Evolutionary conservation across 345 rosid genomes (phyloP), one percentile per base, ranked within the genome.

Genomic region (Eucalyptus pauciflora): DNA sequence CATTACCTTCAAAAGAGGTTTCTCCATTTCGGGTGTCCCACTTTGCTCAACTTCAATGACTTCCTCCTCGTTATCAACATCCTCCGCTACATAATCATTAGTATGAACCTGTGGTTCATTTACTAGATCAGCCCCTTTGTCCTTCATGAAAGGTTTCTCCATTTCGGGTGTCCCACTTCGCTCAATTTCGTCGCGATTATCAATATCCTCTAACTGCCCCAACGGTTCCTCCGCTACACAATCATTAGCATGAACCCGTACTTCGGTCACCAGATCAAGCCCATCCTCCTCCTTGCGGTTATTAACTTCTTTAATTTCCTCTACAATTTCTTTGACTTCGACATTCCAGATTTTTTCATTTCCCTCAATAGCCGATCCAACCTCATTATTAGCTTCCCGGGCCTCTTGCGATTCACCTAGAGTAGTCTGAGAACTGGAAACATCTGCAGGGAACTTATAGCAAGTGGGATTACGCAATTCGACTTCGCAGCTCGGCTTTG

Each of bases 1-100:
- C 48, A 29, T 14, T 88, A 90, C 91, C 91, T 88, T 85, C 79
- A 51, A 33, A 13, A 67, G 88, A 86, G 89, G 89, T 86, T 90
- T 90, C 88, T 69, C 88, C 88, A 88, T 88, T 69, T 88, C 86
- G 2, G 89, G 86, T 51, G 56, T 69, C 48, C 89, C 79, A 37
- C 87, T 58, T 41, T 43, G 83, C 79, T 87, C 91, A n/a, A 46
- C 29, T 80, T 89, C 89, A 31, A 31, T 86, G 67, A 56, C 50
- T 45, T 69, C 89, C 22, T 89, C 31, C 2, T 17, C 6, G 31
- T 87, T 43, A 51, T 49, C 33, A n/a, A 69, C 20, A 41, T 46
- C 54, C 50, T 76, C 54, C 1, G 7, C 15, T 50, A 29, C 52
- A 88, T 51, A 25, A 83, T 54, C 58, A 11, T 43, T 31, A 48